Conservation (phyloP, 257 asterid genomes). For the Nicotiana knightiana region DNA sequence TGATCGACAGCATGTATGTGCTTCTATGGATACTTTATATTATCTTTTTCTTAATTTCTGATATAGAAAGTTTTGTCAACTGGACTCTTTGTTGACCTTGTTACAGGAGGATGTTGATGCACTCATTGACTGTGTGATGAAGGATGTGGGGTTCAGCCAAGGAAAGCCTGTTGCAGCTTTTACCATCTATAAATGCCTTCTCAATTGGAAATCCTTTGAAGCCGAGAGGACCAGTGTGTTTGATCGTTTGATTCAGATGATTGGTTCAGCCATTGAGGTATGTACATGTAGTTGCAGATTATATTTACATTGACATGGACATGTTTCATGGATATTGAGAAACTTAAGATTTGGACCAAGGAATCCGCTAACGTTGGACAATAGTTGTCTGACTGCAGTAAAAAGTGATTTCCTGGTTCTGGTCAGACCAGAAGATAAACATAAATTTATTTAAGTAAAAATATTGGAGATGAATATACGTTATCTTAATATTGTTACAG, state of each 20-base stretch:
- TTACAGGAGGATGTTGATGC: slow-evolving; percentile 97
- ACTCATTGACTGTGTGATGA: slow-evolving; percentile 78
- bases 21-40: slow-evolving; percentile 9
- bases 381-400: neutral
- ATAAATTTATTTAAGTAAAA: neutral
- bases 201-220: slow-evolving; percentile 98
- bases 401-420: neutral
- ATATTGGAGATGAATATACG: neutral
- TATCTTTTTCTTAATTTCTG: slow-evolving; percentile 1
- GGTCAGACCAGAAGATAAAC: neutral
- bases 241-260: slow-evolving; percentile 96
- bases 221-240: slow-evolving; percentile 97
- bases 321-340: slow-evolving; percentile 6
- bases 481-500: neutral
- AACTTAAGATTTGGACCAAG: neutral
- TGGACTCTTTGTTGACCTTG: slow-evolving; percentile 15
- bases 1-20: slow-evolving; percentile 76
- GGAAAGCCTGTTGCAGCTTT: slow-evolving; percentile 99
- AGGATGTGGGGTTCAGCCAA: slow-evolving; percentile 93
- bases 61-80: slow-evolving; percentile 8
- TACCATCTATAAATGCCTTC: slow-evolving; percentile 93
- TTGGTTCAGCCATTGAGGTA: slow-evolving; percentile 98
- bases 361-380: neutral
- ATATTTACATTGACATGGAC: slow-evolving; percentile 1
- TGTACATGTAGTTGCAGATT: slow-evolving; percentile 9